These are phyloP conservation scores for Trichoderma erinaceum DNA, from an alignment of 495 filamentous ascomycete species.

Conservation along the genomic window DNA sequence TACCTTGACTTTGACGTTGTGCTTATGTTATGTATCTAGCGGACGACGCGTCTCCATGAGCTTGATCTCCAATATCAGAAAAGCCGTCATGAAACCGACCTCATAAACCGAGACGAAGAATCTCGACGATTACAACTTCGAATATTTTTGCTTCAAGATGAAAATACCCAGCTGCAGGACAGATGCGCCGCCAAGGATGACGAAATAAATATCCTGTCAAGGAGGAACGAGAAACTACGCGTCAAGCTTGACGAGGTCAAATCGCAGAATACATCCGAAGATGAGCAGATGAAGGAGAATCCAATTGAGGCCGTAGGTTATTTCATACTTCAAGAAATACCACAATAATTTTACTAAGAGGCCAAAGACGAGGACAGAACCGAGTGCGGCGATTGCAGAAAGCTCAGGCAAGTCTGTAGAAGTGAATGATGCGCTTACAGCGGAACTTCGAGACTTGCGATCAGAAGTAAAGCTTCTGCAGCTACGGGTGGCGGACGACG, in stretches of 20 bases:
- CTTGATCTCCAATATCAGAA: slow-evolving; percentile 64
- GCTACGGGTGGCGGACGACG: background rate
- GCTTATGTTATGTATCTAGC: slow-evolving; percentile 23
- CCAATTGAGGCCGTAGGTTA: slow-evolving; percentile 59
- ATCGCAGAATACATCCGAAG: slow-evolving; percentile 42
- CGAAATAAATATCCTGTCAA: slow-evolving; percentile 53
- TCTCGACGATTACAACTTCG: slow-evolving; percentile 58
- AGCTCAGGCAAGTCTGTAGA: background rate
- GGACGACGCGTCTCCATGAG: slow-evolving; percentile 32
- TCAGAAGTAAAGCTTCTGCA: background rate
- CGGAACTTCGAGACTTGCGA: background rate
- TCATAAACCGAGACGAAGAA: slow-evolving; percentile 62
- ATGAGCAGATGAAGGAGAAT: slow-evolving; percentile 44
- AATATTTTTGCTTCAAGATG: slow-evolving; percentile 60
- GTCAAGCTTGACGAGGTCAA: slow-evolving; percentile 51
- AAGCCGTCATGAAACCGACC: slow-evolving; percentile 48
- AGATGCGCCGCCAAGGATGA: slow-evolving; percentile 41
- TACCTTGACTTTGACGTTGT: slow-evolving; percentile 13
- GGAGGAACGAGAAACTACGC: slow-evolving; percentile 51
- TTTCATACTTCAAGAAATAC: background rate
- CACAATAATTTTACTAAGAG: background rate
- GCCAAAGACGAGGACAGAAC: background rate
- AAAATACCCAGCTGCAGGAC: slow-evolving; percentile 45
- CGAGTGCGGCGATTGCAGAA: background rate
- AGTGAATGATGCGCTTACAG: background rate